Base-by-base conservation (phyloP, 1,284 basidiomycete genomes). In the Naganishia cerealis region DNA sequence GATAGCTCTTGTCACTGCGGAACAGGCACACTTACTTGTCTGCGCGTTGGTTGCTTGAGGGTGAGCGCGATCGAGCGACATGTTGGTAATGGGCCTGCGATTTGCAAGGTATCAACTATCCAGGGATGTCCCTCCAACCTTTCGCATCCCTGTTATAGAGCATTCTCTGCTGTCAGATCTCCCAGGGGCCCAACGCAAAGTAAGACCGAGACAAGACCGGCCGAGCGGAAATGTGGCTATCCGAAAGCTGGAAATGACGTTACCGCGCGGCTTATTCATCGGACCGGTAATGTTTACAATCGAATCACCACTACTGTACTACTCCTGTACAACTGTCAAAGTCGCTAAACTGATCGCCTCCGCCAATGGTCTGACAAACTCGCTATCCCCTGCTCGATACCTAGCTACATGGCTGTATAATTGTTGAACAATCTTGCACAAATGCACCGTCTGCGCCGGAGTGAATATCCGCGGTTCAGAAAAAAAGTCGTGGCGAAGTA, bases 11-110 rank as follows among this genome's bases (percentile, higher is more conserved):
- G 15, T 36, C 50, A 33, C 26, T 9, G 21, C 24, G 4, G 4
- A 42, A n/a, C 36, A 55, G n/a, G n/a, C 26, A 24, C n/a, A 63
- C 70, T 65, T 40, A 70, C 71, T 57, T 18, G 72, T 71, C 26
- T 68, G 42, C 16, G 50, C 24, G 48, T 54, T 68, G 39, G 66
- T 67, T 15, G 46, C 58, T 53, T 72, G 72, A 48, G 72, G 72
- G 57, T 68, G 70, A 16, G 55, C 18, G 38, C 55, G 55, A 18
- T 46, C 43, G 43, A 46, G 43, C 7, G 43, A 46, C 43, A 46
- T 46, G 43, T 16, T 46, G 43, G 43, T n/a, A 6, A 15, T 18
- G 0, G 10, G n/a, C 43, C n/a, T 8, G 43, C 9, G 2, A 15
- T 46, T 1, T 46, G 29, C 29, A 6, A 33, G 2, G 29, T 33